A percentile compares a stretch with the other conserved stretches of the same genome.
Evolutionary conservation across 2,329 filamentous ascomycete genomes (phyloP).

Genomic region (Ramichloridium luteum): DNA sequence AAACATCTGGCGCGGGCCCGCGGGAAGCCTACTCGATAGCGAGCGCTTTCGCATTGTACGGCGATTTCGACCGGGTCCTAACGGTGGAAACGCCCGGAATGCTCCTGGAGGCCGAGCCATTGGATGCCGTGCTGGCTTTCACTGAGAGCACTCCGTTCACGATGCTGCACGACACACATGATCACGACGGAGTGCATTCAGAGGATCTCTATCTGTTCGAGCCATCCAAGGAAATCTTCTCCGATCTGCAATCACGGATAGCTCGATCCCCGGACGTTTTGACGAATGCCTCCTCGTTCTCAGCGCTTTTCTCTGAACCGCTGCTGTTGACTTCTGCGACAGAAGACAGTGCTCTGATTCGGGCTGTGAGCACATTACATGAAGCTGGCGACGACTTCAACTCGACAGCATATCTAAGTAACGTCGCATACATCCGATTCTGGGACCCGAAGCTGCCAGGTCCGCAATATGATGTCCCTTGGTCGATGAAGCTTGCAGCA

Average conservation of each 20-base stretch:
- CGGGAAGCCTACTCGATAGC: slow-evolving; percentile 30
- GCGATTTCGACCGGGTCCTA: slow-evolving; percentile 34
- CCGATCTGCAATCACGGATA: slow-evolving; percentile 7
- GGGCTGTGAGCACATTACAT: slow-evolving; percentile 23
- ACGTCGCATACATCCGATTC: slow-evolving; percentile 36
- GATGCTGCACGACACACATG: slow-evolving; percentile 18
- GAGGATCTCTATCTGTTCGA: slow-evolving; percentile 24
- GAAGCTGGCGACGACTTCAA: slow-evolving; percentile 27
- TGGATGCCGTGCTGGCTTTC: slow-evolving; percentile 29
- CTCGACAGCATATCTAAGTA: slow-evolving; percentile 30
- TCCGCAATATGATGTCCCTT: slow-evolving; percentile 40
- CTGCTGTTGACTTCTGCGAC: slow-evolving; percentile 17
- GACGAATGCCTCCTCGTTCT: slow-evolving; percentile 22
- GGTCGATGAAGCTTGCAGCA: slow-evolving; percentile 27
- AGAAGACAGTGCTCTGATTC: slow-evolving; percentile 16
- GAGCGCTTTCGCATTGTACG: slow-evolving; percentile 31
- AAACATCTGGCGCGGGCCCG: slow-evolving; percentile 14
- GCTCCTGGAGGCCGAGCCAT: slow-evolving; percentile 33
- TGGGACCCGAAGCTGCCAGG: slow-evolving; percentile 37
- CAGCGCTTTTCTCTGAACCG: slow-evolving; percentile 16
- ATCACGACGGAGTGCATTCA: slow-evolving; percentile 19
- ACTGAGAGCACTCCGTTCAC: slow-evolving; percentile 20
- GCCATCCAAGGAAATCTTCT: slow-evolving; percentile 13
- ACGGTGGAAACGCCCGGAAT: slow-evolving; percentile 34
- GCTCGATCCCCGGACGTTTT: slow-evolving; percentile 5